Evolutionary conservation across 306 rosid genomes (phyloP), one percentile per base, ranked within the genome.

Genomic region (Vigna mungo): DNA sequence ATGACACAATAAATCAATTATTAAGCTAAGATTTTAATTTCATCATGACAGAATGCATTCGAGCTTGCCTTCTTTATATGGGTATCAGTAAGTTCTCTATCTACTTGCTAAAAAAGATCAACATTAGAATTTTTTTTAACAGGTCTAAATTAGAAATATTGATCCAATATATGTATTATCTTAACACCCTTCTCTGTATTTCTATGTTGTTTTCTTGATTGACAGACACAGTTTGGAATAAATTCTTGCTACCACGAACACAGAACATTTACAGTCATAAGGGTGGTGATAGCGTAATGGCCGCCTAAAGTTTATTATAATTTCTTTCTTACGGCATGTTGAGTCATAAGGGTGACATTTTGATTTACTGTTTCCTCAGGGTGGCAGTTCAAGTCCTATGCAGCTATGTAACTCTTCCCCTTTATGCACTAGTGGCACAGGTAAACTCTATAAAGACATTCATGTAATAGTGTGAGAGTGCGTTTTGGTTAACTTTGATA

Each of bases 191-290:
- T 67, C 54, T 67, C 72, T 46, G 23, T 27, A 25, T 68, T 68
- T 46, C 14, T 44, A 3, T 68, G 27, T 43, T 66, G 4, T 4
- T 54, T 54, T 54, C 15, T 30, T 69, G 16, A 9, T 34, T 71
- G 48, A 32, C 75, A 71, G 75, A 71, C 62, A 51, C 74, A 68
- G 61, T 70, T 70, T 27, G 61, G 75, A 70, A 27, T 70, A 70
- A 51, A 70, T 70, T 70, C 75, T 27, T 51, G 75, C 75, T 51
- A 70, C 61, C 61, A 71, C 49, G 49, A 71, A 52, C 62, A 52
- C 63, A 71, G 43, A 32, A 10, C 48, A 32, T 51, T 71, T 52
- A 71, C 62, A 71, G 12, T 71, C 75, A 71, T 5, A 34, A 32
- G 75, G 32, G 49, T 71, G 34, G 32, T 52, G 75, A 52, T 32